Conservation (phyloP, 345 rosid species). For the Syzygium aqueum region DNA sequence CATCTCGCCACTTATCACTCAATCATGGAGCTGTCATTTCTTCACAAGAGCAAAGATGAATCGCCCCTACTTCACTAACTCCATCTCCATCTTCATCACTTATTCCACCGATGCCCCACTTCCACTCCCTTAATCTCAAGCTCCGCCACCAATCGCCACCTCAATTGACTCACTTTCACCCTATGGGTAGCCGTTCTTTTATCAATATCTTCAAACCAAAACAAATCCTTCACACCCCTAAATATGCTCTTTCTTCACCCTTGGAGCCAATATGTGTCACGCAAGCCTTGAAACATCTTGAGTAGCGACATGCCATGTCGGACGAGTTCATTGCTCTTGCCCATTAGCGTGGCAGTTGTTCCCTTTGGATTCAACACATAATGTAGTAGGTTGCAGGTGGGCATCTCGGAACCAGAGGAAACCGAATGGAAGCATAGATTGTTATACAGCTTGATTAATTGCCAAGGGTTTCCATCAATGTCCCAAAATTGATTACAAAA, state of each 20-base stretch:
- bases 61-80: neutral
- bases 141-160: neutral
- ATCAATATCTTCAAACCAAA: neutral
- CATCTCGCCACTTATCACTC: neutral
- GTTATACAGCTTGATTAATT: no score
- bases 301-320: neutral
- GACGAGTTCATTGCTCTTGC: neutral
- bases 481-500: no score
- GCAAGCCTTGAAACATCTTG: neutral
- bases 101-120: neutral
- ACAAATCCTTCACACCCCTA: neutral
- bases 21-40: neutral
- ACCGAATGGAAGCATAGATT: neutral
- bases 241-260: neutral
- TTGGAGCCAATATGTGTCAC: neutral
- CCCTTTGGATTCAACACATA: neutral
- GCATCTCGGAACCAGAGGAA: neutral
- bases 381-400: neutral
- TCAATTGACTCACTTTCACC: neutral
- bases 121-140: no score
- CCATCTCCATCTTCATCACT: neutral
- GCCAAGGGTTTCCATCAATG: no score
- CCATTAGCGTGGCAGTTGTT: neutral
- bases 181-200: neutral
- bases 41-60: neutral